phyloP scores from a whole-genome alignment of 768 basidiomycete genomes.

The Mycena rosella region DNA sequence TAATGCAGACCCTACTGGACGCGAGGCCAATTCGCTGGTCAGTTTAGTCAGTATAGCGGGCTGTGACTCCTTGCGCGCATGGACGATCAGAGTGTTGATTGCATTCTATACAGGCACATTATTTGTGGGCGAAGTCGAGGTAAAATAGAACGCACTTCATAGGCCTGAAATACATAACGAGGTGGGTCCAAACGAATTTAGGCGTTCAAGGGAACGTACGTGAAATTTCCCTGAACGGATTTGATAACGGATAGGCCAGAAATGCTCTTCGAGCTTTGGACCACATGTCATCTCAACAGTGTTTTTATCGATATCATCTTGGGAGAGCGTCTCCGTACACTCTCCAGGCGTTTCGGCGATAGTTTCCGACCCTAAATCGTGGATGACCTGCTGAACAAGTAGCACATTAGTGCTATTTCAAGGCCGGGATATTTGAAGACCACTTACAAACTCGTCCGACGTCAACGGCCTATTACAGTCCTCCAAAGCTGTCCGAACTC shows the following conservation, averaged over 20 bases:
- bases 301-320: conserved; percentile 13
- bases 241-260: conserved; percentile 25
- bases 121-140: neutral
- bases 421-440: neutral
- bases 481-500: conserved; percentile 1
- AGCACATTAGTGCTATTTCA: neutral
- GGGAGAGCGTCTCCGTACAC: neutral
- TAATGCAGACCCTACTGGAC: neutral
- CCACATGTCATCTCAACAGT: conserved; percentile 26
- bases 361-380: neutral
- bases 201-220: neutral
- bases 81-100: conserved; percentile 7
- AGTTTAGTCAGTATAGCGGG: conserved; percentile 5
- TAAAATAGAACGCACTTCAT: conserved; percentile 1
- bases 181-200: neutral
- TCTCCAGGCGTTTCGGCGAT: conserved; percentile 5
- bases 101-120: neutral
- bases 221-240: conserved; percentile 21
- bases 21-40: conserved; percentile 3
- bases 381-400: neutral
- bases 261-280: conserved; percentile 14
- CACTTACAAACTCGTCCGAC: neutral
- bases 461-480: neutral
- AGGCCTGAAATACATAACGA: neutral
- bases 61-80: conserved; percentile 17